Percentiles rank a stretch among this genome's conserved stretches.
These are phyloP conservation scores for Lotmaria passim DNA, from an alignment of 208 protist genomes.

Conservation along the genomic window DNA sequence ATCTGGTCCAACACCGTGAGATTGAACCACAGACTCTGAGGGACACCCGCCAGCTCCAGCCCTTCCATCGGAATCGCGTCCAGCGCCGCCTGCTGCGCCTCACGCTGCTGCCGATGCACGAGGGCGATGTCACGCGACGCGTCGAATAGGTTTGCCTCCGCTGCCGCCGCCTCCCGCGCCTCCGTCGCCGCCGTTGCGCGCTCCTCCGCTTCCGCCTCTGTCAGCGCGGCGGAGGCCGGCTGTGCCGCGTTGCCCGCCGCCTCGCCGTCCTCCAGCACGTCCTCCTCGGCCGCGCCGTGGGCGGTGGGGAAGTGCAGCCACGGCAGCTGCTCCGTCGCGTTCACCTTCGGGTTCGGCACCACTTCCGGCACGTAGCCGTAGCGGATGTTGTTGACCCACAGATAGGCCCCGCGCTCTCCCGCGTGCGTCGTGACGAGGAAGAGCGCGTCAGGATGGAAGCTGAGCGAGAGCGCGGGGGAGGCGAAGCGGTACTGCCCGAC, in stretches of 20 bases:
- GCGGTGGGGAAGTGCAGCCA: conserved; percentile 81
- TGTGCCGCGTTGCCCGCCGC: conserved; percentile 7
- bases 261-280: conserved; percentile 30
- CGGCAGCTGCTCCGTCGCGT: conserved; percentile 52
- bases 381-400: conserved; percentile 91
- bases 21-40: conserved; percentile 81
- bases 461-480: conserved; percentile 76
- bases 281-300: conserved; percentile 62
- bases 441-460: conserved; percentile 85
- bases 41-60: conserved; percentile 67
- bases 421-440: conserved; percentile 88
- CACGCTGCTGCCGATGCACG: conserved; percentile 41
- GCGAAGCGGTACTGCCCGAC: conserved; percentile 85
- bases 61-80: conserved; percentile 66
- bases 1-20: conserved; percentile 88
- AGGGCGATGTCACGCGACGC: conserved; percentile 64
- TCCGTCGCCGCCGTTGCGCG: conserved; percentile 30
- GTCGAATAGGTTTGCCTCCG: conserved; percentile 74
- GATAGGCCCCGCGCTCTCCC: conserved; percentile 79
- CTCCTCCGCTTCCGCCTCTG: conserved; percentile 32
- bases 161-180: conserved; percentile 27
- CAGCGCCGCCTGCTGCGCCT: conserved; percentile 46
- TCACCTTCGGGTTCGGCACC: conserved; percentile 47
- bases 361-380: conserved; percentile 90
- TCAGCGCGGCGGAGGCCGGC: conserved; percentile 3